Percentiles rank a stretch among this genome's conserved stretches.
These are phyloP conservation scores for Bertia moriformis DNA, from an alignment of 2,329 filamentous ascomycete genomes.

Conservation along the genomic window DNA sequence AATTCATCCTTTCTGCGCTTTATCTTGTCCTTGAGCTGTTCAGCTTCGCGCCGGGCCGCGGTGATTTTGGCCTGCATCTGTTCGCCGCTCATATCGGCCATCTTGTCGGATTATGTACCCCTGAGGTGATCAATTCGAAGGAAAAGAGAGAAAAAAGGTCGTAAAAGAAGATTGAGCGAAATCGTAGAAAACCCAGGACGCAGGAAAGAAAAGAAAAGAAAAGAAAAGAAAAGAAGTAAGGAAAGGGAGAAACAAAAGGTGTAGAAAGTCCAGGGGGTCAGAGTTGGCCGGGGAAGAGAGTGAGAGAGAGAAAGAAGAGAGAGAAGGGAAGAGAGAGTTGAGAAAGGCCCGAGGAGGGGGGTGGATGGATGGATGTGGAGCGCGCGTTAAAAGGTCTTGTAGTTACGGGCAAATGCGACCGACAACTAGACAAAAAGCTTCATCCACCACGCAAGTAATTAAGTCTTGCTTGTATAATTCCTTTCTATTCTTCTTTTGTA, in stretches of 20 bases:
- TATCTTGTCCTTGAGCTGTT: constrained; percentile 94
- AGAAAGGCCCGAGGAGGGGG: not conserved
- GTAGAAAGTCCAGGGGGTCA: not conserved
- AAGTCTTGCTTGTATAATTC: no score
- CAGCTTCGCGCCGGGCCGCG: constrained; percentile 87
- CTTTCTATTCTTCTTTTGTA: no score
- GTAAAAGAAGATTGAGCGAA: not conserved
- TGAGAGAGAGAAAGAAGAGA: not conserved
- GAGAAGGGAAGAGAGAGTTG: not conserved
- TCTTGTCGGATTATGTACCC: not conserved
- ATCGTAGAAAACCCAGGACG: no score
- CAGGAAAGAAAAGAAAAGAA: not conserved
- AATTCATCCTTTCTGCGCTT: constrained; percentile 99
- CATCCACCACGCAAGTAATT: no score
- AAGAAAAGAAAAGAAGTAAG: not conserved
- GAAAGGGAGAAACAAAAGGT: not conserved
- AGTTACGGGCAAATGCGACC: not conserved
- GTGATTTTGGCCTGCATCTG: constrained; percentile 88
- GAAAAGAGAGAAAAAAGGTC: not conserved
- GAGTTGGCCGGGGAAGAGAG: not conserved
- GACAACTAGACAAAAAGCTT: not conserved
- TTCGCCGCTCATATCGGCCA: constrained; percentile 48
- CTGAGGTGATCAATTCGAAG: not conserved
- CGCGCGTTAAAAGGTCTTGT: not conserved
- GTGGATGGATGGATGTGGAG: not conserved